Percentiles rank a stretch among this genome's conserved stretches.
phyloP scores from a whole-genome alignment of 768 basidiomycete species.

The Lentinula detonsa region DNA sequence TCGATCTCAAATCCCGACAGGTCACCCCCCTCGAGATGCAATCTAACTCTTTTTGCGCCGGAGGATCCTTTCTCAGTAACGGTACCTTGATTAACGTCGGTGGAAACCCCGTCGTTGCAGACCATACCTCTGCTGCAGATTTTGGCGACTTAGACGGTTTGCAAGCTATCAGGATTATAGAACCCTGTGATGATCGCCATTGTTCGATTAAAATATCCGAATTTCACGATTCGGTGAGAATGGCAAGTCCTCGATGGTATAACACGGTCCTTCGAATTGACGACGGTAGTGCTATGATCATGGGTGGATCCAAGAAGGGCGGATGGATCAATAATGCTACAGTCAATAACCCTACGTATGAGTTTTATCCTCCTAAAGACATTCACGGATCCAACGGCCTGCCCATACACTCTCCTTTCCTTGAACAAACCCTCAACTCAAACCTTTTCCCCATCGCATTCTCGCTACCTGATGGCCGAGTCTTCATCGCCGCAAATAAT shows the following conservation, averaged over 20 bases:
- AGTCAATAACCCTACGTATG: constrained; percentile 75
- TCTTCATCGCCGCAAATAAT: constrained; percentile 75
- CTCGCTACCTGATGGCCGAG: constrained; percentile 56
- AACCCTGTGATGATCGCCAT: constrained; percentile 49
- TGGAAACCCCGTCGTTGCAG: constrained; percentile 72
- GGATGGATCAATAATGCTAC: constrained; percentile 85
- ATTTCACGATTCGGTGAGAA: constrained; percentile 53
- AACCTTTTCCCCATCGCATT: constrained; percentile 81
- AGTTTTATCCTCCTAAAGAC: constrained; percentile 78
- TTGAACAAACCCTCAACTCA: constrained; percentile 69
- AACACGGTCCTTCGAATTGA: constrained; percentile 60
- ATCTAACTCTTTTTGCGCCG: constrained; percentile 86
- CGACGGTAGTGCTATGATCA: constrained; percentile 80
- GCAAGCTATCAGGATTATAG: constrained; percentile 66
- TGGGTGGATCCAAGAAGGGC: constrained; percentile 76
- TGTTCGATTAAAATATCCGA: constrained; percentile 56
- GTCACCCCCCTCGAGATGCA: constrained; percentile 56
- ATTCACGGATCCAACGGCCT: constrained; percentile 63
- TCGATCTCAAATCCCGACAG: constrained; percentile 58
- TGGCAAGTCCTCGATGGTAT: constrained; percentile 82
- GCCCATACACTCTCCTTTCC: constrained; percentile 57
- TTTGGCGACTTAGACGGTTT: constrained; percentile 73
- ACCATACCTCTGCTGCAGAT: constrained; percentile 58
- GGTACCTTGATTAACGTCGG: constrained; percentile 77
- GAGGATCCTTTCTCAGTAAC: constrained; percentile 71